Evolutionary conservation across 208 protist genomes (phyloP), one percentile per base, ranked within the genome.

Genomic region (Endotrypanum monterogeii): DNA sequence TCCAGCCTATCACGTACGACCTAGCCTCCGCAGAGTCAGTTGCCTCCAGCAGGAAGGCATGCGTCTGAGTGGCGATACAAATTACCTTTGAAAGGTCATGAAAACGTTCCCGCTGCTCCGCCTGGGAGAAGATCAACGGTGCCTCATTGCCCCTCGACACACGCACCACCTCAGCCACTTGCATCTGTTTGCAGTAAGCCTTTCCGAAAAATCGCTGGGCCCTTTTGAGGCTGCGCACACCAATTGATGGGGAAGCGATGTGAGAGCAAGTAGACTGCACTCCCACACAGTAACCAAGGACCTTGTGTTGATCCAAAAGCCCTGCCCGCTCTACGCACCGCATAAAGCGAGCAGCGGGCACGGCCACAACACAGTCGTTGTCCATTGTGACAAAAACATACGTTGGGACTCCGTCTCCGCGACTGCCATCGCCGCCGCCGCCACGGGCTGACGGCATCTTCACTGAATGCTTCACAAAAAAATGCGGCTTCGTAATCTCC

Each of bases 351-450:
- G 46, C 8, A 16, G 74, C 83, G 23, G 86, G 83, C 61, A 92
- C 83, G 25, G 75, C 62, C 18, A 90, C 86, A 41, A 90, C 70
- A 71, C 83, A 78, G 3, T 57, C 54, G 50, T 82, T 68, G 54
- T 92, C 87, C 8, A 80, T 66, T 28, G 87, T 94, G 25, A 90
- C 30, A 67, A 89, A 92, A 25, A 88, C 75, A 76, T 91, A 91
- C 32, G 87, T 82, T 57, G 74, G 63, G 3, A 60, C 63, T 35
- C 73, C 60, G 30, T 67, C 60, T 7, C 37, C 74, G 1, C 37
- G 25, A 46, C 32, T 51, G 23, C 61, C 60, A 32, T 35, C 20
- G 39, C n/a, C 20, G 70, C 11, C 4, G 62, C 28, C 39, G 71
- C 67, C 30, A n/a, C 39, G 23, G 18, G 16, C 30, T n/a, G 69